Evolutionary conservation across 2,329 filamentous ascomycete species (phyloP).

Genomic region (Byssothecium circinans): DNA sequence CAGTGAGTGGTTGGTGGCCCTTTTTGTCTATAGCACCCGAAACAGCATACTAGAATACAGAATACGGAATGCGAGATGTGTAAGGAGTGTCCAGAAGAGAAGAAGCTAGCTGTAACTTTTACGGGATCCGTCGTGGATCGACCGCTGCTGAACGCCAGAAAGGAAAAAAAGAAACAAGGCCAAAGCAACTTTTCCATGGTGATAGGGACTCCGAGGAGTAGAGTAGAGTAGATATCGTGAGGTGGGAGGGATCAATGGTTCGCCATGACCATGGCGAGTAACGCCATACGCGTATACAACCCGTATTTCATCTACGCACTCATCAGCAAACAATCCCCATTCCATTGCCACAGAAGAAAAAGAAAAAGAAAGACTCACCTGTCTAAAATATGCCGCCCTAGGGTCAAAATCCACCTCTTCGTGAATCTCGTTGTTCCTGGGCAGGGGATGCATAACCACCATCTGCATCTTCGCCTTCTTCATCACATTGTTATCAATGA

Average conservation of each 20-base stretch:
- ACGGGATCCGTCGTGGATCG: too few species aligned
- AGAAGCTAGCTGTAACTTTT: too few species aligned
- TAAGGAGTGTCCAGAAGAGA: too few species aligned
- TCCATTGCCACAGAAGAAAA: neutral
- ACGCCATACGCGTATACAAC: constrained; percentile 95
- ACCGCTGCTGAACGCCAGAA: too few species aligned
- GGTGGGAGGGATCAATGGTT: constrained; percentile 28
- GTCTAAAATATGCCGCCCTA: constrained; percentile 95
- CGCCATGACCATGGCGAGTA: constrained; percentile 90
- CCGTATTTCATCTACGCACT: constrained; percentile 85
- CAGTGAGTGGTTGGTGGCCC: too few species aligned
- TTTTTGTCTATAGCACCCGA: too few species aligned
- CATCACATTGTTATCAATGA: constrained; percentile 87
- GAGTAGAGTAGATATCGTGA: too few species aligned
- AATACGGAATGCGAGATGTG: too few species aligned
- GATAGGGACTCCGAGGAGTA: too few species aligned
- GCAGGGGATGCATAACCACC: constrained; percentile 93
- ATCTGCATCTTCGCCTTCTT: constrained; percentile 90
- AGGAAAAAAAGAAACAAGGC: too few species aligned
- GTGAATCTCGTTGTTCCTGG: constrained; percentile 87
- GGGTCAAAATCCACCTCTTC: constrained; percentile 98
- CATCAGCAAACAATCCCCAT: constrained; percentile 50
- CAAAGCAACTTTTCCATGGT: too few species aligned
- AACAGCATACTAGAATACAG: too few species aligned
- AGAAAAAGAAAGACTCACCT: constrained; percentile 65